Percentiles rank a stretch among this genome's conserved stretches.
Conservation (phyloP, 2,329 filamentous ascomycete genomes). For the Pseudogymnoascus sp. region DNA sequence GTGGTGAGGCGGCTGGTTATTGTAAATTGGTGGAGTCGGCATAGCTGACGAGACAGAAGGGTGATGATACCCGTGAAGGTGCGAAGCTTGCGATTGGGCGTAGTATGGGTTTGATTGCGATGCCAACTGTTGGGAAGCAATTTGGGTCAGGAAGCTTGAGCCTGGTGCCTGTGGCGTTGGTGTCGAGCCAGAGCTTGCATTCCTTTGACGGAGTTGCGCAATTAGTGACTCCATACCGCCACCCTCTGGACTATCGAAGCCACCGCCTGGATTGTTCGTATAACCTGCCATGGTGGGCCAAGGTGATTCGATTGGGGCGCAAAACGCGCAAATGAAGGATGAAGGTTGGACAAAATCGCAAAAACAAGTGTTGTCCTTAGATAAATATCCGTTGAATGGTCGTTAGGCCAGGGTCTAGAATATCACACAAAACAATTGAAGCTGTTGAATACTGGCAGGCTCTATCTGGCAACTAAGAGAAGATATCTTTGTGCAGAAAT, state of each 20-base stretch:
- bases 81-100: conserved; percentile 22
- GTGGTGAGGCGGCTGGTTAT: conserved; percentile 47
- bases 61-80: conserved; percentile 41
- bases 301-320: conserved; percentile 29
- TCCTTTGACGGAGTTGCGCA: conserved; percentile 29
- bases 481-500: conserved; percentile 10
- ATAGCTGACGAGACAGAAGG: conserved; percentile 53
- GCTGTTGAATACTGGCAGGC: neutral
- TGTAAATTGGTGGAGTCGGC: conserved; percentile 48
- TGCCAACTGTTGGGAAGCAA: neutral
- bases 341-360: conserved; percentile 12
- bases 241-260: conserved; percentile 10
- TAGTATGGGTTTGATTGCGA: conserved; percentile 23
- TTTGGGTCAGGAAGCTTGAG: conserved; percentile 12
- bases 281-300: conserved; percentile 32
- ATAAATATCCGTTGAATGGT: conserved; percentile 4
- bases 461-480: conserved; percentile 2
- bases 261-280: conserved; percentile 25
- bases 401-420: neutral
- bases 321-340: conserved; percentile 18
- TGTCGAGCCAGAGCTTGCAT: conserved; percentile 3
- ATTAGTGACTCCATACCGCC: conserved; percentile 30
- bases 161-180: conserved; percentile 10
- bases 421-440: conserved; percentile 11
- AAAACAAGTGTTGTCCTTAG: conserved; percentile 7